Base-by-base conservation (phyloP, 2,329 filamentous ascomycete species). In the Paracamarosporium sp. region DNA sequence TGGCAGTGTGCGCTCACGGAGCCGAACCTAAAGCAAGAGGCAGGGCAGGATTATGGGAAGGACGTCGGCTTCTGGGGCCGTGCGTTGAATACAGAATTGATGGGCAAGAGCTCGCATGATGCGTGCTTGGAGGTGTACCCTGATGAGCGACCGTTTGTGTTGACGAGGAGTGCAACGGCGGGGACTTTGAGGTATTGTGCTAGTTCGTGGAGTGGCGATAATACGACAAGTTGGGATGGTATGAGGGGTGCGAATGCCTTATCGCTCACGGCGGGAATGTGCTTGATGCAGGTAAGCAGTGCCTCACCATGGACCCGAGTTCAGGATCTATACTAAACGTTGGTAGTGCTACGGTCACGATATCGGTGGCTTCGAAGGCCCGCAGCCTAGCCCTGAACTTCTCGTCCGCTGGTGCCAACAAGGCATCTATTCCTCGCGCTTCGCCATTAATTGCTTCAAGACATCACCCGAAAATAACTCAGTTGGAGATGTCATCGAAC, bases 401-500 rank as follows among this genome's bases (percentile, higher is more conserved):
- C 82, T 92, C 0, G 83, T 91, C 2, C 85, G 89, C 28, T 92
- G 90, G 90, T 81, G 91, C 12, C 90, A 92, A 68, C 82, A 90
- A 1, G 90, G 89, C 5, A 85, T 87, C 58, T 85, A 91, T 76
- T 89, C 88, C 1, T 83, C 87, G 0, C 86, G 89, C 0, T 91
- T 92, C 65, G 87, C 89, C 11, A 91, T 91, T 78, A 92, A 92
- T 74, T 92, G 89, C 74, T 91, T 89, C 83, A 92, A 92, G 77
- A 92, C 90, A 0, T 85, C 83, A 0, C 82, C 85, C 0, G 78
- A 83, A 0, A 86, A 91, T 73, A 91, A 88, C 65, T 80, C 81
- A 0, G 81, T 90, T 24, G 89, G 89, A 7, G 89, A 90, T 33
- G 88, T 92, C 0, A 92, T 92, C 56, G 89, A 91, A 76, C 89